Evolutionary conservation across 306 rosid genomes (phyloP), one percentile per base, ranked within the genome.

Genomic region (Elaeagnus macrophylla): DNA sequence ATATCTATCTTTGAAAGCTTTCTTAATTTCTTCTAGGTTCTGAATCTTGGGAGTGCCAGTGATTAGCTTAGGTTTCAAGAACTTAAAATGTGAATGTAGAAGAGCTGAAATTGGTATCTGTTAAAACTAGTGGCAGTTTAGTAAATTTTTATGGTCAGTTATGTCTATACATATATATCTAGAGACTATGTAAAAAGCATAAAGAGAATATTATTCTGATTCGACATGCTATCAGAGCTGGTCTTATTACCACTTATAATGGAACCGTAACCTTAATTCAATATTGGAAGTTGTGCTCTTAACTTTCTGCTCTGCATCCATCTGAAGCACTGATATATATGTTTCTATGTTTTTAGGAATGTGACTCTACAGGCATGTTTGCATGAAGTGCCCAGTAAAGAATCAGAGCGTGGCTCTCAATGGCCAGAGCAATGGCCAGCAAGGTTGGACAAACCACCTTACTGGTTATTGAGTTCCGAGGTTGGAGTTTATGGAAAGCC

Each of bases 401-500:
- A 77, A 56, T 57, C 54, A 10, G 85, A 73, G 37, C 89, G 95
- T 42, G 96, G 96, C 53, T 82, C 89, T 50, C 73, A 87, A 53
- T 93, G 86, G 96, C 99, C 99, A 0, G 88, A 61, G 70, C 81
- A 75, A 72, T 93, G 99, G 99, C 94, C 95, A 16, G 68, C 79
- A 37, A 80, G 99, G 72, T 67, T 81, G 79, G 77, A 76, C 70
- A 82, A 73, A 61, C 48, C 84, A 55, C 99, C 99, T 13, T 84
- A 84, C 61, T 93, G 99, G 99, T 72, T 93, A 78, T 73, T 62
- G 53, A 79, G 82, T 66, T 82, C 95, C 66, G 94, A 87, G 66
- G 84, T 74, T 54, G 99, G 99, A 69, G 96, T 87, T 67, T 93
- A 93, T 46, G 99, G 99, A 54, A 87, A 85, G 77, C 70, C 99